A percentile compares a stretch with the other conserved stretches of the same genome.
These are phyloP conservation scores for Penicillium diatomitis DNA, from an alignment of 495 filamentous ascomycete genomes.

Conservation along the genomic window DNA sequence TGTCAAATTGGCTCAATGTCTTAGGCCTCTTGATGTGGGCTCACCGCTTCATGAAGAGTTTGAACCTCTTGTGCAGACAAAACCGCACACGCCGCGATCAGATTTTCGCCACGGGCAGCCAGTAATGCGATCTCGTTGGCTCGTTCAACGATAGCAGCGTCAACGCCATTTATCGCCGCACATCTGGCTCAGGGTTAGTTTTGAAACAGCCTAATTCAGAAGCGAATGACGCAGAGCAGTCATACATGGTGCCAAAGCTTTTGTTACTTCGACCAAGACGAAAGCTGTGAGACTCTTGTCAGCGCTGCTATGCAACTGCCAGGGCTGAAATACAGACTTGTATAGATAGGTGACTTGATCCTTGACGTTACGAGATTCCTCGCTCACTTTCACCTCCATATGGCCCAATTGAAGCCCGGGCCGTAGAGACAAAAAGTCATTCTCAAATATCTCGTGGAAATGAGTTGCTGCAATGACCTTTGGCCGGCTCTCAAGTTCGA, in stretches of 20 bases:
- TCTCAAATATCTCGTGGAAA: constrained; percentile 89
- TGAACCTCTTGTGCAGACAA: constrained; percentile 50
- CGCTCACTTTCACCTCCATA: constrained; percentile 77
- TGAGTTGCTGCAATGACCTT: constrained; percentile 87
- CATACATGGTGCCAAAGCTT: constrained; percentile 69
- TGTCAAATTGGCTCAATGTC: neutral
- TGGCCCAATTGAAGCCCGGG: constrained; percentile 61
- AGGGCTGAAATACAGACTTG: constrained; percentile 37
- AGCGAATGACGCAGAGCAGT: neutral
- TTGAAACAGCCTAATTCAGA: neutral
- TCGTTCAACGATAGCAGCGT: constrained; percentile 58
- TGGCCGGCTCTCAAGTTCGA: constrained; percentile 52
- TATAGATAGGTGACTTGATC: constrained; percentile 87
- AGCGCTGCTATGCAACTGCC: neutral
- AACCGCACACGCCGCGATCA: constrained; percentile 58
- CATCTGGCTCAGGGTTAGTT: constrained; percentile 38
- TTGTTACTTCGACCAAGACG: constrained; percentile 61
- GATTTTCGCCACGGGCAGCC: constrained; percentile 62
- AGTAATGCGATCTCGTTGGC: constrained; percentile 68
- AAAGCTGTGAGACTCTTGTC: constrained; percentile 30
- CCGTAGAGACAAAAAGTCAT: constrained; percentile 50
- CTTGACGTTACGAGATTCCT: constrained; percentile 45
- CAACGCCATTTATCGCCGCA: constrained; percentile 76
- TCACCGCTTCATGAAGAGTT: constrained; percentile 55
- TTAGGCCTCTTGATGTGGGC: neutral